phyloP scores from a whole-genome alignment of 352 stramenopile species.

The Pythium sp. region DNA sequence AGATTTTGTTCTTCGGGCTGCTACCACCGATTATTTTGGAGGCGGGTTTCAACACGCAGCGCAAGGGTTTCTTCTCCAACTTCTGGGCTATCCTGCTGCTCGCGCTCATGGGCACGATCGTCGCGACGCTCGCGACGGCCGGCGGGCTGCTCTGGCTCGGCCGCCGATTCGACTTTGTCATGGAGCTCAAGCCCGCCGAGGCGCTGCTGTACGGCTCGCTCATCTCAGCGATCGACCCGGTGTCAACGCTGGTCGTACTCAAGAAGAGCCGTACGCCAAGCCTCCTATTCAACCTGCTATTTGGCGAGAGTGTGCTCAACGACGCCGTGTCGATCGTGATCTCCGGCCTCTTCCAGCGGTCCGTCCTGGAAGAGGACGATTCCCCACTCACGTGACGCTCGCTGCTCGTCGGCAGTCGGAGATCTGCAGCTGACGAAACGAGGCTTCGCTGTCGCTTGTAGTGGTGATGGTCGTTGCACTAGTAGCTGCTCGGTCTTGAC shows the following conservation, averaged over 20 bases:
- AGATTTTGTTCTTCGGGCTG: slow-evolving; percentile 57
- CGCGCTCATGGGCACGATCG: slow-evolving; percentile 44
- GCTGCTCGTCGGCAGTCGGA: too few relatives aligned
- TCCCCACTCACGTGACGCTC: slow-evolving; percentile 20
- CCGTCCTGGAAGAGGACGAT: slow-evolving; percentile 30
- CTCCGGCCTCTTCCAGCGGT: slow-evolving; percentile 49
- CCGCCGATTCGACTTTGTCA: slow-evolving; percentile 25
- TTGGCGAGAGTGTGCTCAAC: slow-evolving; percentile 88
- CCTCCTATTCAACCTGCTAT: slow-evolving; percentile 84
- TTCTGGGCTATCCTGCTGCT: slow-evolving; percentile 40
- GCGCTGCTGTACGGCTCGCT: slow-evolving; percentile 74
- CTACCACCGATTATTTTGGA: slow-evolving; percentile 67
- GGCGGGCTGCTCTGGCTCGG: slow-evolving; percentile 40
- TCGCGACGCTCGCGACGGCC: slow-evolving; percentile 48
- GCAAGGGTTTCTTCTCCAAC: slow-evolving; percentile 56
- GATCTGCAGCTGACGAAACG: too few relatives aligned
- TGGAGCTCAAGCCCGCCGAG: slow-evolving; percentile 53
- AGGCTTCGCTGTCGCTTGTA: too few relatives aligned
- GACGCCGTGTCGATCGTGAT: slow-evolving; percentile 61
- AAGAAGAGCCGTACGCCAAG: slow-evolving; percentile 42
- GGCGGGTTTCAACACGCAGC: slow-evolving; percentile 60
- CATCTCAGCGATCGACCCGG: slow-evolving; percentile 82
- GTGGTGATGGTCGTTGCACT: too few relatives aligned
- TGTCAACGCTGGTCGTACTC: slow-evolving; percentile 76
- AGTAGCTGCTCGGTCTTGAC: too few relatives aligned